Base-by-base conservation (phyloP, 2,329 filamentous ascomycete species). In the Penicillium glabrum region DNA sequence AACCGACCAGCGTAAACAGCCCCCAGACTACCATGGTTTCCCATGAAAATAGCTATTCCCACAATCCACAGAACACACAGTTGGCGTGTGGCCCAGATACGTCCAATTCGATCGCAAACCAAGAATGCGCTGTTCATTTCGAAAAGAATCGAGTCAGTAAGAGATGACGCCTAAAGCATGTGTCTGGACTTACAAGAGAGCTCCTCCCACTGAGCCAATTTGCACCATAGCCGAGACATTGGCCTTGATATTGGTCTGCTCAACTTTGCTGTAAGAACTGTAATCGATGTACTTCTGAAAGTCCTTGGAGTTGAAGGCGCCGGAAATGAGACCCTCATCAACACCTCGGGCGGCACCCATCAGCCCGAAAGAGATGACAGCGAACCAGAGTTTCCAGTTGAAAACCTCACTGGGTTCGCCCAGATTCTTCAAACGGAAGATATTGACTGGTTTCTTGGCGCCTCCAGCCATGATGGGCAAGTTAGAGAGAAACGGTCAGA, bases 201-300 rank as follows among this genome's bases (percentile, higher is more conserved):
- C 87, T 44, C 89, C 89, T 4, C 79, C 86, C 29, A 93, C 88
- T 24, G 85, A 89, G 24, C 89, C 89, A 66, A 92, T 85, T 73
- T 92, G 89, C 0, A 93, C 89, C 89, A 93, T 93, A 47, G 88
- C 84, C 1, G 89, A 88, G 54, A 93, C 88, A 72, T 93, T 93
- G 64, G 83, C 86, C 74, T 89, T 86, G 75, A 88, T 86, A 70
- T 89, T 86, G 59, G 88, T 86, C 68, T 83, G 78, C 46, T 84
- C 80, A 4, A 80, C 76, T 0, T 73, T 65, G 46, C 73, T 77
- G 66, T 86, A 86, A 2, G 79, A 76, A 6, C 78, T 74, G 59
- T 86, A 84, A 62, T 84, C 67, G 69, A 90, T 88, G 33, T 79
- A 79, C 1, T 71, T 62, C 63, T 87, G 81, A 70, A 90, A 90